phyloP scores from a whole-genome alignment of 768 basidiomycete species.

The Hypsizygus marmoreus region DNA sequence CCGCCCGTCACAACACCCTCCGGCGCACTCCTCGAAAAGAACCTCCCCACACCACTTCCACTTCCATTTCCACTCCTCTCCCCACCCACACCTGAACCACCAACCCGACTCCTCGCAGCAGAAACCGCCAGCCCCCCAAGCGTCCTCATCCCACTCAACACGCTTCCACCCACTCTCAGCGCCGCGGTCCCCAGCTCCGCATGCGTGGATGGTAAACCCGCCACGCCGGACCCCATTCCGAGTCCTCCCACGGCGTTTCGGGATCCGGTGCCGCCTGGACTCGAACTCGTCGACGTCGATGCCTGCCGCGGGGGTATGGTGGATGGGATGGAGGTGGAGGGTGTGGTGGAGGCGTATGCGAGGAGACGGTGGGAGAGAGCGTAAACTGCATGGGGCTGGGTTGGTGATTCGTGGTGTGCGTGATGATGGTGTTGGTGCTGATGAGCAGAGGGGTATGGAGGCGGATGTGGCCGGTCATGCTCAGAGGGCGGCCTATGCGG shows the following conservation, averaged over 20 bases:
- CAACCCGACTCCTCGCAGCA: slow-evolving; percentile 44
- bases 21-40: slow-evolving; percentile 69
- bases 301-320: slow-evolving; percentile 9
- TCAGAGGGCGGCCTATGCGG: not conserved
- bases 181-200: too few species aligned
- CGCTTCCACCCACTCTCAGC: slow-evolving; percentile 57
- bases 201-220: too few species aligned
- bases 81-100: too few species aligned
- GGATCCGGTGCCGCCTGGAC: slow-evolving; percentile 51
- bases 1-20: slow-evolving; percentile 29
- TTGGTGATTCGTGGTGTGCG: not conserved
- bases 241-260: too few species aligned
- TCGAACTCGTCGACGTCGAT: slow-evolving; percentile 9
- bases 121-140: slow-evolving; percentile 62
- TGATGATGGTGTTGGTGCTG: not conserved
- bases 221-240: too few species aligned
- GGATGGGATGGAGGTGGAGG: slow-evolving; percentile 4
- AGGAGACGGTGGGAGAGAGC: slow-evolving; percentile 64
- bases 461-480: not conserved
- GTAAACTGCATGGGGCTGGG: slow-evolving; percentile 49
- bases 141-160: slow-evolving; percentile 65
- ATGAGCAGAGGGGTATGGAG: not conserved
- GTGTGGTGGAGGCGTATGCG: slow-evolving; percentile 46
- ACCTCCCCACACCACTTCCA: slow-evolving; percentile 33
- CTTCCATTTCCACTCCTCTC: slow-evolving; percentile 21